A percentile compares a stretch with the other conserved stretches of the same genome.
phyloP scores from a whole-genome alignment of 305 asterid species.

The Plantago lanceolata region DNA sequence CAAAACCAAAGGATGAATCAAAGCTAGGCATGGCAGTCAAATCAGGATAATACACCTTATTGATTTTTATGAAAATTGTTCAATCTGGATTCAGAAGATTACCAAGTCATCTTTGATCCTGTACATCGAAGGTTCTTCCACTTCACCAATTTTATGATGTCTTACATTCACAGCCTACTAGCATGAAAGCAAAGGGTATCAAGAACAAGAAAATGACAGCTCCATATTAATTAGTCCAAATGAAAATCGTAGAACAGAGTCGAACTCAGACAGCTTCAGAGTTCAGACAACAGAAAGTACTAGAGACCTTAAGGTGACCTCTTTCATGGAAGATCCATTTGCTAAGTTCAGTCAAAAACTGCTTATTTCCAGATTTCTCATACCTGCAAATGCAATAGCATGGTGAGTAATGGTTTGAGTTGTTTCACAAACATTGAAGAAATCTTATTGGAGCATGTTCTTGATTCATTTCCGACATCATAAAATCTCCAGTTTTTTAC shows the following conservation, averaged over 20 bases:
- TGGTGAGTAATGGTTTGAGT: neutral
- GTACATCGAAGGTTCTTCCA: conserved; percentile 73
- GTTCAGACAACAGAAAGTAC: conserved; percentile 4
- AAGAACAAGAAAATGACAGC: neutral
- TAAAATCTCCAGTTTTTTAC: neutral
- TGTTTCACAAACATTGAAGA: neutral
- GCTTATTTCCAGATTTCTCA: conserved; percentile 75
- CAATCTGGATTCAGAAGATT: conserved; percentile 22
- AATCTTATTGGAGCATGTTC: neutral
- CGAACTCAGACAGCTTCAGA: conserved; percentile 11
- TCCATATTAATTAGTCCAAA: conserved; percentile 12
- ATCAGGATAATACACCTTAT: conserved; percentile 12
- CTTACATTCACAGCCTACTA: conserved; percentile 65
- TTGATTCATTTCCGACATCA: neutral
- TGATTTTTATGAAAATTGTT: conserved; percentile 4
- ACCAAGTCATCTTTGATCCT: conserved; percentile 89
- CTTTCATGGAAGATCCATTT: conserved; percentile 90
- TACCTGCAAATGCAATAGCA: conserved; percentile 38
- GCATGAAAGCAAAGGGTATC: conserved; percentile 2
- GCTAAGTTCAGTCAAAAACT: conserved; percentile 65
- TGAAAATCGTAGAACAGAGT: neutral
- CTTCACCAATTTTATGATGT: conserved; percentile 77
- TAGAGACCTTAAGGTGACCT: conserved; percentile 67
- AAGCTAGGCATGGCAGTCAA: conserved; percentile 16
- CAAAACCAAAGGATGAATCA: conserved; percentile 21